Base-by-base conservation (phyloP, 805 yeast genomes). In the Nakazawaea ishiwadae region DNA sequence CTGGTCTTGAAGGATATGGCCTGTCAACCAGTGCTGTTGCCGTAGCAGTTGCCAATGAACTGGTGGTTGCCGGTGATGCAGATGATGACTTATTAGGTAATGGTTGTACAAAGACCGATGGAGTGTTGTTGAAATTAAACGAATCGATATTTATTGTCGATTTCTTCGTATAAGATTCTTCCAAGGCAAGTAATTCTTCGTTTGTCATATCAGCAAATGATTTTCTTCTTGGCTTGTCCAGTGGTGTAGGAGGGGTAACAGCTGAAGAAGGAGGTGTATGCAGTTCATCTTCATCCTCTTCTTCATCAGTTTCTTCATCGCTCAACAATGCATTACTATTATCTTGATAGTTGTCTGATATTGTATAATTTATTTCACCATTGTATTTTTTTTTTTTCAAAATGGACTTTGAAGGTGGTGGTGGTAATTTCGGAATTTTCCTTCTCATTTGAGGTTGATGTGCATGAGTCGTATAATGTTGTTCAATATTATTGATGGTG, bases 181-280 rank as follows among this genome's bases (percentile, higher is more conserved):
- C 82, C 46, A 76, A 58, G 10, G 73, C 76, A 57, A 75, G 53
- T 44, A 76, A 59, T 53, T 76, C 81, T 43, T 72, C 77, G 52
- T 71, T 66, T 12, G 79, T 64, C 78, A 76, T 69, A 12, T 65
- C 75, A 26, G 70, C 63, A 48, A 71, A 69, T 35, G 74, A 68
- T 48, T 74, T 71, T 41, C 75, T 56, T 20, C 73, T 47, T 18
- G 51, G 51, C 45, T 35, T 40, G 31, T 43, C 29, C 15, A 15
- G 18, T 39, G 17, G 6, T 10, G 30, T 23, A 7, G 29, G n/a
- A 14, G 18, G 12, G n/a, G 37, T n/a, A 11, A 31, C 10, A 14
- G 28, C 26, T 7, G 30, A 23, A 7, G 40, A 17, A 17, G 37
- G 20, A 6, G 31, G n/a, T 12, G 35, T 27, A 11, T 26, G 18